Base-by-base conservation (phyloP, 1,284 basidiomycete species). In the Clitocybe nebularis region DNA sequence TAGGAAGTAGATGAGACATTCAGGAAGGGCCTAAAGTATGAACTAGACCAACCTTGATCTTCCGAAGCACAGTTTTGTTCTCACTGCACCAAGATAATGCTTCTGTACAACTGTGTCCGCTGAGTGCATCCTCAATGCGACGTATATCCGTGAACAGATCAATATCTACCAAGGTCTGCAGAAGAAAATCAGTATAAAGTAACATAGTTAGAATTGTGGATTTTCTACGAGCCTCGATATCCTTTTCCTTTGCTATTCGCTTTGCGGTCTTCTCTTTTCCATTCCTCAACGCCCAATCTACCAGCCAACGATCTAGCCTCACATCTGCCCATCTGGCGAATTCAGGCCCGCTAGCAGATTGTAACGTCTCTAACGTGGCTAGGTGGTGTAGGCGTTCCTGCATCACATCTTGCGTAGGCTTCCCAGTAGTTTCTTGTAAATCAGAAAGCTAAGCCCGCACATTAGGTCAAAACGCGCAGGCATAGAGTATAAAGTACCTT, bases 11-110 rank as follows among this genome's bases (percentile, higher is more conserved):
- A n/a, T n/a, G n/a, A n/a, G n/a, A n/a, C n/a, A n/a, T n/a, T n/a
- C n/a, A n/a, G n/a, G n/a, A n/a, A n/a, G n/a, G n/a, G n/a, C n/a
- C n/a, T n/a, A n/a, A n/a, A n/a, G n/a, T n/a, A n/a, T n/a, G n/a
- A n/a, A n/a, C n/a, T n/a, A n/a, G 14, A 24, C 74, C 50, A 44
- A 86, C 93, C 74, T 90, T 93, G 57, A 85, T 80, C 71, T 97
- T 98, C 46, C 91, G 83, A 43, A 99, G 74, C 5, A 89, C 85
- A 21, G 82, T 79, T 62, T 95, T 90, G 67, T 99, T 97, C 72
- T 99, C 96, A 46, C 81, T 91, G 56, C 94, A 98, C 95, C 95
- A 99, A 10, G 81, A 77, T 32, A 99, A 70, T 4, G 94, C 95
- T 61, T 93, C 88, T 1, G 84, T 71, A 53, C 92, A 93, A 56